Evolutionary conservation across 345 rosid species (phyloP), one percentile per base, ranked within the genome.

Genomic region (Sonneratia caseolaris): DNA sequence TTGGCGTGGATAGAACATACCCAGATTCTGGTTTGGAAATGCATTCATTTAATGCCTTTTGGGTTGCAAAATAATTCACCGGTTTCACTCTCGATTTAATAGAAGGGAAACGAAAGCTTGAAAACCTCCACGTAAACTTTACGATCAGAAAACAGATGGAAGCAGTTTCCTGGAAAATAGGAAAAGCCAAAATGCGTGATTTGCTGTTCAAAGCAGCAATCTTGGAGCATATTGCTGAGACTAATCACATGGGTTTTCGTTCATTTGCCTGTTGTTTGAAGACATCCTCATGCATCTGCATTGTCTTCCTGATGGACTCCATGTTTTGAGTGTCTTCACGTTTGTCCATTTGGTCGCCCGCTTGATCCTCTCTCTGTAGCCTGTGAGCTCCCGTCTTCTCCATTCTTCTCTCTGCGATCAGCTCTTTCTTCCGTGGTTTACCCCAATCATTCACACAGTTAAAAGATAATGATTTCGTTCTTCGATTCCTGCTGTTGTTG

Each of bases 251-350:
- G 1, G 59, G 59, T 4, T 10, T 27, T 12, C 13, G 64, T n/a
- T 73, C 66, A 59, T 9, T 55, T 72, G 88, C 96, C 92, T 93
- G 98, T 64, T 87, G 87, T 76, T 81, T 85, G 80, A 93, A 93
- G 75, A 80, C 71, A 48, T 80, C 84, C 76, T 93, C 97, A 27
- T 93, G 98, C 74, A 84, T 76, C 87, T 85, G 92, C 93, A 93
- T 90, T 76, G 93, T 93, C 71, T 79, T 77, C 78, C 79, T 68
- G 35, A 68, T 68, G 53, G 16, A 40, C 15, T 62, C 38, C 6
- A 62, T 35, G 66, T 62, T 62, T 13, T 13, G 66, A 62, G 10
- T 62, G 8, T 27, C 38, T 35, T 62, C 38, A 13, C 11, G 32
- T 35, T 35, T 35, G 32, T 62, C 37, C 37, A 27, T 35, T 35